Evolutionary conservation across 2,329 filamentous ascomycete species (phyloP).

Genomic region (Rhynchosporium agropyri): DNA sequence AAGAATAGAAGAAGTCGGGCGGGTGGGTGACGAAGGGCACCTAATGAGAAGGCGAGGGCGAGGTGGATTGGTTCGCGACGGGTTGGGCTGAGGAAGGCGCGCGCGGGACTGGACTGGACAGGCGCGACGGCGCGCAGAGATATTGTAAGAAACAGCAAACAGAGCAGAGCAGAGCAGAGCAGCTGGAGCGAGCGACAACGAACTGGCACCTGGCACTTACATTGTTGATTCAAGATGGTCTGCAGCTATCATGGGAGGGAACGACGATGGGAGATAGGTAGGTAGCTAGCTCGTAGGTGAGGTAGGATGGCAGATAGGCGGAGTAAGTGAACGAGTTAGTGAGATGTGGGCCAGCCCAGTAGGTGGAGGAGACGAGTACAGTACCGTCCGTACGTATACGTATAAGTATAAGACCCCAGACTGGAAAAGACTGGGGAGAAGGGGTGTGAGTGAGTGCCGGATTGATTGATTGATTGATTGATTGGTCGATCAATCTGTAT

Average conservation of each 20-base stretch:
- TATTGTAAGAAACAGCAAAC: background rate
- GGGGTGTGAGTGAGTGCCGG: background rate
- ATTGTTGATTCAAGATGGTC: constrained; percentile 30
- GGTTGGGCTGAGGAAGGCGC: constrained; percentile 32
- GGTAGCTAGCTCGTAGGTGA: background rate
- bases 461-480: background rate
- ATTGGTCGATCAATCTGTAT: background rate
- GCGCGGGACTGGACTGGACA: constrained; percentile 34
- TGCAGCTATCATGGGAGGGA: constrained; percentile 19
- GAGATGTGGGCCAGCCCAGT: background rate
- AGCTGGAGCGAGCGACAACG: constrained; percentile 28
- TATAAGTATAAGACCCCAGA: too few relatives aligned
- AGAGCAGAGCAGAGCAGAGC: too few relatives aligned
- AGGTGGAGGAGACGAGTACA: too few relatives aligned
- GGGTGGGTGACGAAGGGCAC: constrained; percentile 23
- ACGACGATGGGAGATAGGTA: constrained; percentile 7
- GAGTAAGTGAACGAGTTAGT: background rate
- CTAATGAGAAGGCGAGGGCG: constrained; percentile 16
- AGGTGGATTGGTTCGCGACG: constrained; percentile 19
- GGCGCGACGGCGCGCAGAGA: constrained; percentile 14
- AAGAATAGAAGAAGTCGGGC: constrained; percentile 10
- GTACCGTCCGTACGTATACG: too few relatives aligned
- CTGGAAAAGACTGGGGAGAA: constrained; percentile 4
- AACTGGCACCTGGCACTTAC: constrained; percentile 38
- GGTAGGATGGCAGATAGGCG: too few relatives aligned